These are phyloP conservation scores for Keithomyces neogunnii DNA, from an alignment of 2,329 filamentous ascomycete genomes.

Conservation along the genomic window DNA sequence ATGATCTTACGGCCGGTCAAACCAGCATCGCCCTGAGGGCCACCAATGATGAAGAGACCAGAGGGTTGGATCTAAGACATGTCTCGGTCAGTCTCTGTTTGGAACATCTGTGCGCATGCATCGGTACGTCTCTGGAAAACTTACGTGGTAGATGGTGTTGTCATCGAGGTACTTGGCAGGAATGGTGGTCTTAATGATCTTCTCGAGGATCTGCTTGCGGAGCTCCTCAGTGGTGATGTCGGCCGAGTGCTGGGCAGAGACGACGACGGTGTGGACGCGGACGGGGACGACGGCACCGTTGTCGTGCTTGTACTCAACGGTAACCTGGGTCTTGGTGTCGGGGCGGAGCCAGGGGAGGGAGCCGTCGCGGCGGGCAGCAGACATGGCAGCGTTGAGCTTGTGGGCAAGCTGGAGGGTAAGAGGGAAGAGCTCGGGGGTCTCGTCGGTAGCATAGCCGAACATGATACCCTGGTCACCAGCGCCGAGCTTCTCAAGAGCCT, in stretches of 20 bases:
- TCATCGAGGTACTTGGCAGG: conserved; percentile 88
- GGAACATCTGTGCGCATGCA: not conserved
- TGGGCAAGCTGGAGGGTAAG: conserved; percentile 90
- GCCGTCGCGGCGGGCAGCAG: conserved; percentile 77
- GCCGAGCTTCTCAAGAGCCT: conserved; percentile 94
- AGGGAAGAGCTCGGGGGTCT: conserved; percentile 95
- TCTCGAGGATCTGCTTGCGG: conserved; percentile 90
- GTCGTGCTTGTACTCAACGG: conserved; percentile 97
- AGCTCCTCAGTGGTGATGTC: conserved; percentile 86
- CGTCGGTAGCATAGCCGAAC: conserved; percentile 99
- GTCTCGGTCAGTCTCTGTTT: conserved; percentile 62
- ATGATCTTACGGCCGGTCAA: conserved; percentile 99
- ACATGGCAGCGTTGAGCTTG: conserved; percentile 96
- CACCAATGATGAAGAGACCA: conserved; percentile 97
- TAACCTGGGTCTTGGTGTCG: conserved; percentile 99
- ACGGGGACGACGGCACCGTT: conserved; percentile 85
- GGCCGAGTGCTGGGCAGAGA: conserved; percentile 88
- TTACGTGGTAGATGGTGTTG: conserved; percentile 87
- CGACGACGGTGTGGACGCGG: conserved; percentile 92
- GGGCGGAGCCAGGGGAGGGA: conserved; percentile 88
- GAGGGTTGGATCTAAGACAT: conserved; percentile 90
- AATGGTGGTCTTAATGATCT: conserved; percentile 95
- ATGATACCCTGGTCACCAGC: conserved; percentile 99
- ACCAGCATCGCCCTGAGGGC: conserved; percentile 97
- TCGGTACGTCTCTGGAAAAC: conserved; percentile 20